Conservation (phyloP, 148 eudicot species). For the Arctostaphylos glauca region DNA sequence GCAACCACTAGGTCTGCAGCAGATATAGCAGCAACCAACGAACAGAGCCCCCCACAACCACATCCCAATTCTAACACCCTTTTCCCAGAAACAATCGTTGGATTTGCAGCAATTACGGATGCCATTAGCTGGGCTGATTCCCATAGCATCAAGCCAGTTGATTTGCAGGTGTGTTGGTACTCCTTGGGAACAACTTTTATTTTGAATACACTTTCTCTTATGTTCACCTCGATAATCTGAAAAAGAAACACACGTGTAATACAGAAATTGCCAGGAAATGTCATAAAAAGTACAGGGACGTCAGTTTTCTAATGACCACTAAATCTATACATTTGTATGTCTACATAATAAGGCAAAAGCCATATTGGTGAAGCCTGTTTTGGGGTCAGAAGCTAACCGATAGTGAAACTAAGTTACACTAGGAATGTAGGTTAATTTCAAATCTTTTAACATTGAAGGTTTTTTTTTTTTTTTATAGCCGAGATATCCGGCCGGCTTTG, state of each 20-base stretch:
- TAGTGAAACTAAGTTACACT: too few relatives aligned
- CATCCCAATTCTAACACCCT: constrained; percentile 75
- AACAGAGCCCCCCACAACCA: constrained; percentile 83
- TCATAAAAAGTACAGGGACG: background rate
- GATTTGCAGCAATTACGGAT: constrained; percentile 62
- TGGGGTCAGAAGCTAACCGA: too few relatives aligned
- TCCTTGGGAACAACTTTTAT: constrained; percentile 70
- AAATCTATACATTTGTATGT: too few relatives aligned
- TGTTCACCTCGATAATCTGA: constrained; percentile 51
- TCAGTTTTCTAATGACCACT: background rate
- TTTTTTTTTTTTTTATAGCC: too few relatives aligned
- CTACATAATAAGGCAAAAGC: too few relatives aligned
- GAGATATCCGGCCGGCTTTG: too few relatives aligned
- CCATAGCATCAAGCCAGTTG: constrained; percentile 96
- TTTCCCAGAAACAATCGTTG: constrained; percentile 59
- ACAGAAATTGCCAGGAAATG: background rate
- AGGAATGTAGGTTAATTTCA: too few relatives aligned
- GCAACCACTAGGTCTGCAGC: constrained; percentile 79
- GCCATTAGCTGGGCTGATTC: constrained; percentile 93
- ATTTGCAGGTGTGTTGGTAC: constrained; percentile 90
- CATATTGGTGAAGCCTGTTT: too few relatives aligned
- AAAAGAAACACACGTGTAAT: background rate
- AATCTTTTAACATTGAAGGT: too few relatives aligned
- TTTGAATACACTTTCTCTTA: constrained; percentile 51
- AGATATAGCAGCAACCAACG: constrained; percentile 63